These are phyloP conservation scores for Komagataea norvegica DNA, from an alignment of 1,139 yeast species.

Conservation along the genomic window DNA sequence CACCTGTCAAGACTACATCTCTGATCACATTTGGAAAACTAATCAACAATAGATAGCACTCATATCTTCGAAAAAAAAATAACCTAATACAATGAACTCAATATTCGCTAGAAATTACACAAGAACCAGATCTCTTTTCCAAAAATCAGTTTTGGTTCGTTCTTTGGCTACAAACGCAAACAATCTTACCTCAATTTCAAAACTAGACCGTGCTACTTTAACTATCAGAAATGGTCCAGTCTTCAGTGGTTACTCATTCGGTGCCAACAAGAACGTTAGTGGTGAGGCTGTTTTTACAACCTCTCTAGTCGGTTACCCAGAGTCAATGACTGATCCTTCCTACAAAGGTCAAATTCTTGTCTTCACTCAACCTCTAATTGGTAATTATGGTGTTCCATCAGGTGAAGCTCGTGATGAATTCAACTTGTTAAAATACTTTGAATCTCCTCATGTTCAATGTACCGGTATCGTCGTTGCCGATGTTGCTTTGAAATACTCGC, in stretches of 20 bases:
- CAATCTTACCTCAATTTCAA: slow-evolving; percentile 29
- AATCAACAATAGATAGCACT: slow-evolving; percentile 32
- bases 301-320: slow-evolving; percentile 96
- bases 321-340: slow-evolving; percentile 97
- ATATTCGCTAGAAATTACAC: slow-evolving; percentile 18
- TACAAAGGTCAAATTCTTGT: slow-evolving; percentile 94
- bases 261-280: slow-evolving; percentile 84
- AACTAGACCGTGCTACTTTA: slow-evolving; percentile 75
- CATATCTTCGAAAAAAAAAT: too few relatives aligned
- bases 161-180: slow-evolving; percentile 39
- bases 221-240: slow-evolving; percentile 92
- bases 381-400: slow-evolving; percentile 97
- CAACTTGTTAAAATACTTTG: slow-evolving; percentile 83
- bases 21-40: slow-evolving; percentile 51
- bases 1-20: slow-evolving; percentile 41
- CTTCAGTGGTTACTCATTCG: slow-evolving; percentile 89
- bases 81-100: slow-evolving; percentile 14
- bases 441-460: slow-evolving; percentile 87
- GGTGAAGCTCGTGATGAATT: slow-evolving; percentile 73
- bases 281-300: slow-evolving; percentile 99
- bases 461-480: slow-evolving; percentile 95
- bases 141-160: slow-evolving; percentile 20
- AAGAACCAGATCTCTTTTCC: slow-evolving; percentile 21
- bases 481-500: slow-evolving; percentile 90
- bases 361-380: slow-evolving; percentile 94